Percentiles rank a stretch among this genome's conserved stretches.
Evolutionary conservation across 129 eudicot species (phyloP).

Genomic region (Helianthus annuus): DNA sequence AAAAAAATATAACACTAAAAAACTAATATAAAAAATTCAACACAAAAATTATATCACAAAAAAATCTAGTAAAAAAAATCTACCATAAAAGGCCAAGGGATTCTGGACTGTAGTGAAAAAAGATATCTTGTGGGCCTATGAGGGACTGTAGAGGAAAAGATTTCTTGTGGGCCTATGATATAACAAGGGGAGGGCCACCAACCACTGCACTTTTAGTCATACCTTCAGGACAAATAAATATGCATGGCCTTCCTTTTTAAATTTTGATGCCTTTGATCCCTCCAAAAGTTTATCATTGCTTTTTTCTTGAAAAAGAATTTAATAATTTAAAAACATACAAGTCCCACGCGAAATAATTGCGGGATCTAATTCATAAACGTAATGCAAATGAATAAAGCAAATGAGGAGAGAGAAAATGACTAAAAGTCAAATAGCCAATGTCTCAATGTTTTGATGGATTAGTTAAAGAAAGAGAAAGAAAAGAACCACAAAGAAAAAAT

Average conservation of each 20-base stretch:
- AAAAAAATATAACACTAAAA: too few relatives aligned
- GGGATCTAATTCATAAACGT: not conserved
- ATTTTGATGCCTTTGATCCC: not conserved
- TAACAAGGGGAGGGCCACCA: not conserved
- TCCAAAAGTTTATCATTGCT: slow-evolving; percentile 6
- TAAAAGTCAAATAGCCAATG: too few relatives aligned
- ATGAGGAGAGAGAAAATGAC: not conserved
- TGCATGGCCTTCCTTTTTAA: not conserved
- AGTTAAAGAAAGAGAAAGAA: too few relatives aligned
- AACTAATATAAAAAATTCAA: too few relatives aligned
- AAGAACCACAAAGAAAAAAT: too few relatives aligned
- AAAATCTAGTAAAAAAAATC: too few relatives aligned
- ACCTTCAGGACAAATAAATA: not conserved
- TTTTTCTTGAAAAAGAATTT: not conserved
- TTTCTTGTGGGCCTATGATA: slow-evolving; percentile 15
- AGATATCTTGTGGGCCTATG: too few relatives aligned
- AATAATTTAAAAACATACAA: not conserved
- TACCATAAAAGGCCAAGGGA: not conserved
- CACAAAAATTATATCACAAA: too few relatives aligned
- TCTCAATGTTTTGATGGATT: too few relatives aligned
- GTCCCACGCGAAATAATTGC: not conserved
- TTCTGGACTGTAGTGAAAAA: too few relatives aligned
- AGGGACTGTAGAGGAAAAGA: not conserved
- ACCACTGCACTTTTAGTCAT: not conserved
- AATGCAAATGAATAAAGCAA: not conserved